A percentile compares a stretch with the other conserved stretches of the same genome.
phyloP scores from a whole-genome alignment of 2,329 filamentous ascomycete species.

The Mycocentrospora acerina region DNA sequence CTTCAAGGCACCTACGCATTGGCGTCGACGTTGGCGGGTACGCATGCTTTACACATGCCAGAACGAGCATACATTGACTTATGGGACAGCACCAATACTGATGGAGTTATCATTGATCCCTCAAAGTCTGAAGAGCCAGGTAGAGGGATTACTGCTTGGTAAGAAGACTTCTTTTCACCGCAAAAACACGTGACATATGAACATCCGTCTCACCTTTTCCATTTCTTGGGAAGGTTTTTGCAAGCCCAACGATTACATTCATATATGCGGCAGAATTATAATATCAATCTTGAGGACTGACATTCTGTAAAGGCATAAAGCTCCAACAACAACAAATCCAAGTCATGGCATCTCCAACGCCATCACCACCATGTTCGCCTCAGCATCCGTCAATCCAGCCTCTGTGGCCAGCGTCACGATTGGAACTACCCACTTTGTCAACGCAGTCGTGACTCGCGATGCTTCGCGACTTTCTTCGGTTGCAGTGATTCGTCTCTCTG shows the following conservation, averaged over 20 bases:
- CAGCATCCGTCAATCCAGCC: slow-evolving; percentile 29
- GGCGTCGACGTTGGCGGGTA: slow-evolving; percentile 49
- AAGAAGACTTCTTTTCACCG: slow-evolving; percentile 2
- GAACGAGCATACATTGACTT: slow-evolving; percentile 6
- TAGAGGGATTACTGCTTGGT: slow-evolving; percentile 39
- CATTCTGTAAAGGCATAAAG: slow-evolving; percentile 35
- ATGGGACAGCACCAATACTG: slow-evolving; percentile 36
- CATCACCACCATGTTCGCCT: slow-evolving; percentile 40
- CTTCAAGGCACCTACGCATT: slow-evolving; percentile 37
- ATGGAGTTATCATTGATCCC: slow-evolving; percentile 41
- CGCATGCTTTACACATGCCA: slow-evolving; percentile 2
- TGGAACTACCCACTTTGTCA: slow-evolving; percentile 56
- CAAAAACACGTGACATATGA: slow-evolving; percentile 7
- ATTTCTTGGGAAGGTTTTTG: neutral
- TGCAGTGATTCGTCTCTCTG: slow-evolving; percentile 54
- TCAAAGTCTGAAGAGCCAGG: slow-evolving; percentile 25
- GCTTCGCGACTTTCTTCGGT: slow-evolving; percentile 53
- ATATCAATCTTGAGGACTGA: neutral
- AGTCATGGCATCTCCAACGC: slow-evolving; percentile 40
- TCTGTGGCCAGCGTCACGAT: slow-evolving; percentile 51
- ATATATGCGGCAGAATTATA: too few relatives aligned
- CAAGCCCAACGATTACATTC: neutral
- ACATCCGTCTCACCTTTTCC: neutral
- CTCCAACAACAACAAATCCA: slow-evolving; percentile 40
- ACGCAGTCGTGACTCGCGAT: slow-evolving; percentile 55